Conservation (phyloP, 768 basidiomycete species). For the Cystofilobasidium bisporidii region DNA sequence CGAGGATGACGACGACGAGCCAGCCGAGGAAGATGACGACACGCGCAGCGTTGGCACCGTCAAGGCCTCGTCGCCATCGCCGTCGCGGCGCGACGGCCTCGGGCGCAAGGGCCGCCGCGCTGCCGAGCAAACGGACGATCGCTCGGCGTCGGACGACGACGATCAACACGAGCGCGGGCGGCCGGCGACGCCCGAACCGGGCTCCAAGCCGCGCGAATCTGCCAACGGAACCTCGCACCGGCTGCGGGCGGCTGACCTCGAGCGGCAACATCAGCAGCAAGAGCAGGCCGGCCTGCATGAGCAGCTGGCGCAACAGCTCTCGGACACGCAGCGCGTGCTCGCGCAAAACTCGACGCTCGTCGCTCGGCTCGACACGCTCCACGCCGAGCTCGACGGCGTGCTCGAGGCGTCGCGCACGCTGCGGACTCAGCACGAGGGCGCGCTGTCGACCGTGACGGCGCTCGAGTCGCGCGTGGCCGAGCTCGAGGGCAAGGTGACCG, state of each 20-base stretch:
- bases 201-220: neutral
- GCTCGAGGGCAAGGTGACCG: slow-evolving; percentile 35
- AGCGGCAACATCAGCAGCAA: neutral
- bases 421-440: slow-evolving; percentile 65
- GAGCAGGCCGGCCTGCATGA: slow-evolving; percentile 2
- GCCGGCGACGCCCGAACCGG: slow-evolving; percentile 30
- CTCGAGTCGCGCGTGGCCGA: slow-evolving; percentile 36
- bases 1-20: slow-evolving; percentile 31
- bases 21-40: slow-evolving; percentile 62
- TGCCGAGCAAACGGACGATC: slow-evolving; percentile 42
- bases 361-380: slow-evolving; percentile 52
- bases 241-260: slow-evolving; percentile 25
- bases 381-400: slow-evolving; percentile 65
- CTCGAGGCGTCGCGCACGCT: slow-evolving; percentile 61
- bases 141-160: slow-evolving; percentile 71
- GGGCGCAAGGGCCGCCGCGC: neutral
- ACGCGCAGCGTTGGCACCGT: slow-evolving; percentile 62
- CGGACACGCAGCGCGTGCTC: slow-evolving; percentile 31
- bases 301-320: slow-evolving; percentile 12
- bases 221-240: neutral
- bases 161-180: slow-evolving; percentile 46
- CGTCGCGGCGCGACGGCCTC: slow-evolving; percentile 65
- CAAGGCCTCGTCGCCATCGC: slow-evolving; percentile 57
- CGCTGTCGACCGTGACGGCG: slow-evolving; percentile 47
- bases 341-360: slow-evolving; percentile 50